Conservation (phyloP, 352 stramenopile species). For the Globisporangium uncinulatum region DNA sequence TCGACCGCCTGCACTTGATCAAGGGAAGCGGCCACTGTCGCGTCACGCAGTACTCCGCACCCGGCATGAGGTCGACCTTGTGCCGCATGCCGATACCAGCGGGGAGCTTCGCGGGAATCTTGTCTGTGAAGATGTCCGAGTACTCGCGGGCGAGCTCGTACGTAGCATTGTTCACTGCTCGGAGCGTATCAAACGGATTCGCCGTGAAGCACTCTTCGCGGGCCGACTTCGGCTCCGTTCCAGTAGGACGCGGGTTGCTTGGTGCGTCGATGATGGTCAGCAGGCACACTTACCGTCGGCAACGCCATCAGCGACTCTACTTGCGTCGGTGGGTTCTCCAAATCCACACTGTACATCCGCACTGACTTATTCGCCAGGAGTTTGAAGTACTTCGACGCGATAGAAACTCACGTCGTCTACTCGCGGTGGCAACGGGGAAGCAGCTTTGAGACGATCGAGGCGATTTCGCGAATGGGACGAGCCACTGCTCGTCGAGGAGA, state of each 20-base stretch:
- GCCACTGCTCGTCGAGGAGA: neutral
- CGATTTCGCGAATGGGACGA: neutral
- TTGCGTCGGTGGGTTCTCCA: neutral
- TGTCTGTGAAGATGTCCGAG: conserved; percentile 14
- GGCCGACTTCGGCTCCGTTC: conserved; percentile 11
- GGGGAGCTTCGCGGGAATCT: conserved; percentile 9
- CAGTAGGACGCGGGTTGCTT: conserved; percentile 1
- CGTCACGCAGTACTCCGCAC: conserved; percentile 32
- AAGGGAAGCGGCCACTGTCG: conserved; percentile 17
- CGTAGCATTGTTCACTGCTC: conserved; percentile 2
- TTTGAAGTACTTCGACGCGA: neutral
- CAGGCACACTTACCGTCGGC: conserved; percentile 1
- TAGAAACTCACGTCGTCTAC: neutral
- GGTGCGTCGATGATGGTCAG: neutral
- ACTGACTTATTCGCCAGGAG: neutral
- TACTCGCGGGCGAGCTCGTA: neutral
- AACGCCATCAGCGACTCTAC: neutral
- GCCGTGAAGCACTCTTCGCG: conserved; percentile 13
- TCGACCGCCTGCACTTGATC: conserved; percentile 22
- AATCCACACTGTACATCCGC: neutral
- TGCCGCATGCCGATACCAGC: conserved; percentile 14
- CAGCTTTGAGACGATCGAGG: neutral
- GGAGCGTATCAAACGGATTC: conserved; percentile 10
- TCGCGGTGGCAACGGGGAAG: neutral
- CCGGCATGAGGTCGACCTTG: conserved; percentile 17